Evolutionary conservation across 2,329 filamentous ascomycete species (phyloP).

Genomic region (Colletotrichum cordylinicola): DNA sequence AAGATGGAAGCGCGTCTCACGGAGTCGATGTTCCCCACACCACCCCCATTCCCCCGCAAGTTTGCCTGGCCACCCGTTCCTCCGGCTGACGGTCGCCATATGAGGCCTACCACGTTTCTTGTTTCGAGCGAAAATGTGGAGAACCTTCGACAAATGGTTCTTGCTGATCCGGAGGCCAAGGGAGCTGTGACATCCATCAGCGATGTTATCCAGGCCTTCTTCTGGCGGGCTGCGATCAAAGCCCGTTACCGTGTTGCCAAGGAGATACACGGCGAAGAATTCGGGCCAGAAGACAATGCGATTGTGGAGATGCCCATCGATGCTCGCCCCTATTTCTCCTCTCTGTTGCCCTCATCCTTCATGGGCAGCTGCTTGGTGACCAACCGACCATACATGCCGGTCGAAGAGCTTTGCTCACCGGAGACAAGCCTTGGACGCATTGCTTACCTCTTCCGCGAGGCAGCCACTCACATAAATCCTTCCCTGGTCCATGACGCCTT

Average conservation of each 20-base stretch:
- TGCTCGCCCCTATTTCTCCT: neutral
- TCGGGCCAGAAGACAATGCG: neutral
- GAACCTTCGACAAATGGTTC: neutral
- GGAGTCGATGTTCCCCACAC: neutral
- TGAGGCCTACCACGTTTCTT: neutral
- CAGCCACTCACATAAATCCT: neutral
- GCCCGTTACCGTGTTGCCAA: neutral
- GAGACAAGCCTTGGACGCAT: neutral
- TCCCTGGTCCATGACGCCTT: neutral
- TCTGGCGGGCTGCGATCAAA: neutral
- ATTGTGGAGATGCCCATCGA: neutral
- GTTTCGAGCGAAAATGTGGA: neutral
- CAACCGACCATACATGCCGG: neutral
- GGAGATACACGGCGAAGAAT: rapidly evolving
- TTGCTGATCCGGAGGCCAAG: neutral
- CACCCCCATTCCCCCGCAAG: neutral
- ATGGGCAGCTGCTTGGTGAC: neutral
- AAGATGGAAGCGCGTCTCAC: neutral
- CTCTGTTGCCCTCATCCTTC: neutral
- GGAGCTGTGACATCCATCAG: neutral
- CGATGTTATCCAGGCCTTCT: neutral
- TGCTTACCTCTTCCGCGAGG: neutral
- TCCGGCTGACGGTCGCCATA: neutral
- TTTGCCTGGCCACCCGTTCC: neutral
- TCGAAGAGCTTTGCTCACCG: neutral